Base-by-base conservation (phyloP, 2,329 filamentous ascomycete species). In the Boeremia lycopersici region DNA sequence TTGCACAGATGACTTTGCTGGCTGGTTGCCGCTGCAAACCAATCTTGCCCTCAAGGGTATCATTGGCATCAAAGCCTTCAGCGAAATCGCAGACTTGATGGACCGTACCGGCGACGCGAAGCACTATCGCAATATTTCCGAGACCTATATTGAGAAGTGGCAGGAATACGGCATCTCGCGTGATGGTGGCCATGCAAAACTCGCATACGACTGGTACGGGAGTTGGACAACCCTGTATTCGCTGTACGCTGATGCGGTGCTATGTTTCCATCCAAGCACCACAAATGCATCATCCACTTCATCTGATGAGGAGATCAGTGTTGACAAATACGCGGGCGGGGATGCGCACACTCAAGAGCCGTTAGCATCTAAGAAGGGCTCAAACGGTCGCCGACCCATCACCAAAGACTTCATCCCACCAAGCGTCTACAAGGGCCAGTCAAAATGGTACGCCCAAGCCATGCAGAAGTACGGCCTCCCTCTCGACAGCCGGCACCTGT, bases 201-300 rank as follows among this genome's bases (percentile, higher is more conserved):
- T 96, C 9, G 85, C 88, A 10, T 96, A 96, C 76, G 83, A 91
- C 69, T 87, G 88, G 80, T 89, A 89, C 61, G 89, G 89, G 12
- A 90, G 88, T 45, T 93, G 89, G 89, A 91, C 89, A 6, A 91
- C 89, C 0, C 82, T 96, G 31, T 96, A 96, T 79, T 93, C 92
- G 69, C 82, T 96, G 25, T 96, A 91, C 76, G 86, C 88, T 12
- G 91, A 96, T 76, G 85, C 85, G 26, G 80, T 93, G 19, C 84
- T 95, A 30, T 95, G 90, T 77, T 95, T 95, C 79, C 89, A 93
- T 66, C 80, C 85, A 26, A 78, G 80, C 25, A 76, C 76, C 52
- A 79, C 79, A 4, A 70, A 40, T 12, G 5, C 48, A 12, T 31
- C 77, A 31, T 38, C 60, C 26, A 62, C 68, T 40, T 50, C 55